Base-by-base conservation (phyloP, 2,329 filamentous ascomycete genomes). In the Alternaria brassicae region DNA sequence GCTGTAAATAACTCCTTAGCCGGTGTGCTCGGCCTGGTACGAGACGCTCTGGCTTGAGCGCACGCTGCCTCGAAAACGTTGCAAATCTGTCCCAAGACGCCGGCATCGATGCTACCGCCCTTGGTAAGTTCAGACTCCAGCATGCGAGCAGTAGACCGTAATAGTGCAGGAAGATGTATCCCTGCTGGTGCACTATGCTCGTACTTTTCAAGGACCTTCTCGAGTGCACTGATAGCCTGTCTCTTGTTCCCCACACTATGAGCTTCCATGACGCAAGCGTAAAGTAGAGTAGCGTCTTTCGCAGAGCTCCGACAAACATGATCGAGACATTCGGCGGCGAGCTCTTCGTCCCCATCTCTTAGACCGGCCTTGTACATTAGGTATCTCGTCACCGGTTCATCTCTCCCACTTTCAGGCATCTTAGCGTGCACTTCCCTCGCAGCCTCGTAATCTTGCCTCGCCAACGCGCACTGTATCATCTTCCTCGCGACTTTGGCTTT, bases 231-330 rank as follows among this genome's bases (percentile, higher is more conserved):
- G 12, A 89, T 78, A 2, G 88, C 85, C 62, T 89, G 86, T 0
- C 80, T 62, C 50, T 84, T 88, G 61, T 92, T 86, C 0, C 88
- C 86, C 1, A 81, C 80, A 62, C 87, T 82, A 49, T 93, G 88
- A 3, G 92, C 90, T 74, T 96, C 92, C 27, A 92, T 80, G 21
- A 92, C 86, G 68, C 93, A 97, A 1, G 92, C 91, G 64, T 93
- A 92, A 1, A 97, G 81, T 41, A 92, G 85, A 13, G 87, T 86
- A 19, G 82, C 80, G 32, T 88, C 84, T 21, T 84, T 82, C 1
- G 80, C 73, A 0, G 82, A 81, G 6, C 80, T 73, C n/a, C 81
- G 81, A 55, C 83, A 84, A 25, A 97, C 79, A 2, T 78, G 74
- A 25, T 86, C 80, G 2, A 96, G 83, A 69, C 89, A 91, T 44